A percentile compares a stretch with the other conserved stretches of the same genome.
Evolutionary conservation across 2,329 filamentous ascomycete species (phyloP).

Genomic region (Cordyceps cicadae): DNA sequence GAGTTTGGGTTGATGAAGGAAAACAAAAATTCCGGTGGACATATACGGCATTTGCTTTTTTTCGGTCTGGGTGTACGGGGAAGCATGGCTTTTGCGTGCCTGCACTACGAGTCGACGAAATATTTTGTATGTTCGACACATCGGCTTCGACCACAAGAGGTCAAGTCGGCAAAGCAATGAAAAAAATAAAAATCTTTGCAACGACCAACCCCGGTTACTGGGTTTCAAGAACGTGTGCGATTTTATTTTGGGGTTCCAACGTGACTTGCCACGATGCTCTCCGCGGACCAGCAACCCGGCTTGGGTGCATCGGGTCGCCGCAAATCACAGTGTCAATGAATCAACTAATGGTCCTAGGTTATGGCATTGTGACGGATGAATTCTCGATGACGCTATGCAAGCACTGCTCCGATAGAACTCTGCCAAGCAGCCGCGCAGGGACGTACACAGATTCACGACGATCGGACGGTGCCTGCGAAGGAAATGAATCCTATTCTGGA

Average conservation of each 20-base stretch:
- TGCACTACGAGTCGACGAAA: constrained; percentile 35
- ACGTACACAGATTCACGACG: neutral
- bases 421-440: neutral
- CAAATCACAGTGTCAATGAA: neutral
- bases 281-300: too few relatives aligned
- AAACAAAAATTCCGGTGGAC: constrained; percentile 18
- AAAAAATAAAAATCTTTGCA: constrained; percentile 18
- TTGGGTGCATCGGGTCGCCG: neutral
- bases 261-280: neutral
- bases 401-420: neutral
- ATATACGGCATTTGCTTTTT: constrained; percentile 32
- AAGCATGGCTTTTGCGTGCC: constrained; percentile 33
- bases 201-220: neutral
- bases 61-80: constrained; percentile 39
- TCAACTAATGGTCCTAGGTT: neutral
- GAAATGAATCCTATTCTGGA: neutral
- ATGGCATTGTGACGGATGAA: neutral
- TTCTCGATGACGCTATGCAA: neutral
- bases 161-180: constrained; percentile 36
- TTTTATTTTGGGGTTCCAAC: neutral
- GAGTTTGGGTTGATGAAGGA: neutral
- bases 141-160: constrained; percentile 31
- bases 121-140: constrained; percentile 27
- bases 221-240: neutral
- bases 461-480: neutral